Base-by-base conservation (phyloP, 1,284 basidiomycete genomes). In the Boletus semigastroideus region DNA sequence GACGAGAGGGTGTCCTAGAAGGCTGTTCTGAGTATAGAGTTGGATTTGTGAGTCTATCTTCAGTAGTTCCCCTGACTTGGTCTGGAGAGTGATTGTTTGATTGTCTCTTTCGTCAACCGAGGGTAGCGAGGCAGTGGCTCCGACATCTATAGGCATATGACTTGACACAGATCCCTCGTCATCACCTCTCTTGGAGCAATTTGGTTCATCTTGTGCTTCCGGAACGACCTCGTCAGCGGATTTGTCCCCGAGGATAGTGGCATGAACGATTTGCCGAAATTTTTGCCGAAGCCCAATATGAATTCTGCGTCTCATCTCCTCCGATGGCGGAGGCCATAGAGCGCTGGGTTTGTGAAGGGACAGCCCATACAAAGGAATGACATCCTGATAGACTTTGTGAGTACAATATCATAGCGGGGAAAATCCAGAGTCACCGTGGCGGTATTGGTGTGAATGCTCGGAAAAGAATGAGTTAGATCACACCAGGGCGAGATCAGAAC, bases 381-480 rank as follows among this genome's bases (percentile, higher is more conserved):
- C 77, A 62, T 94, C 90, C 83, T 90, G 63, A 49, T 31, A 40
- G 7, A 34, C 48, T 36, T 45, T 42, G 25, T 44, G 11, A 42
- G 50, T 37, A 47, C 1, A 16, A 34, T 8, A 50, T 28, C 22
- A 46, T 34, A 3, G 10, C 20, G 22, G 33, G 25, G 8, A 28
- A 42, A 33, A 34, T 40, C 5, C 31, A 20, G 12, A 62, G 78
- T 58, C 61, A 90, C 92, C 51, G 89, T 95, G 7, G 82, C 79
- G 1, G 92, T 94, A 67, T 98, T 98, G 44, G 79, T 75, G 62
- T 92, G 78, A 42, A 97, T 82, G 53, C 91, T 94, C 0, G 92
- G 92, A 68, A 98, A 98, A 0, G 90, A 94, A 68, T 99, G 96
- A 0, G 93, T 95, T 45, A 98, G 72, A 69, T 98, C 95, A 67